Evolutionary conservation across 192 early-diverging fungal species (phyloP).

Genomic region (Glomus cerebriforme): DNA sequence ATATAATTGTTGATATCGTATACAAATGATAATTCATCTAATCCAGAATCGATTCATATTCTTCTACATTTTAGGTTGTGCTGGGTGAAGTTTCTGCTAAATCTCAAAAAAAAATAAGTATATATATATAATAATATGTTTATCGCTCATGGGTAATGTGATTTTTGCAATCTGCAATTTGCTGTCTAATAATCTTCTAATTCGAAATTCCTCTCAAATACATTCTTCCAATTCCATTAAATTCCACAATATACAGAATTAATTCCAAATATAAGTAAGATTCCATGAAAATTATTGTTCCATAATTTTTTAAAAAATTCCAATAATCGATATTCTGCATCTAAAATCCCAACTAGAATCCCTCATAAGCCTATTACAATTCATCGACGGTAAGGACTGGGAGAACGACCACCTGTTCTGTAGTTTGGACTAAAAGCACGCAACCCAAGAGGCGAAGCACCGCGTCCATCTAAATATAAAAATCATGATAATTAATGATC

Average conservation of each 20-base stretch:
- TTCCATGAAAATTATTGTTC: background rate
- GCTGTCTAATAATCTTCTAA: background rate
- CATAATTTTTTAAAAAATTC: background rate
- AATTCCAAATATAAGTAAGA: background rate
- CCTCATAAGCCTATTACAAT: background rate
- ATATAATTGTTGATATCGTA: background rate
- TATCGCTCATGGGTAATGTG: background rate
- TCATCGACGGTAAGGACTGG: constrained; percentile 33
- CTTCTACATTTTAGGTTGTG: background rate
- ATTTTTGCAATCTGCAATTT: constrained; percentile 6
- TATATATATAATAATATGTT: background rate
- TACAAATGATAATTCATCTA: constrained; percentile 9
- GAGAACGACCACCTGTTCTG: constrained; percentile 27
- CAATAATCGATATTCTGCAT: constrained; percentile 6
- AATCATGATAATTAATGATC: background rate
- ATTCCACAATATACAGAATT: background rate
- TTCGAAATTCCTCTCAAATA: background rate
- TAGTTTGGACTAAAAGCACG: constrained; percentile 32
- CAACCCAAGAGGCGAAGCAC: constrained; percentile 16
- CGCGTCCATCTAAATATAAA: constrained; percentile 22
- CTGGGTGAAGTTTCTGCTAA: background rate
- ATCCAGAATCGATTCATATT: constrained; percentile 5
- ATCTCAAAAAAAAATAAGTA: background rate
- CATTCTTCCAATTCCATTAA: background rate
- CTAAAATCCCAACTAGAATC: background rate